phyloP scores from a whole-genome alignment of 2,329 filamentous ascomycete genomes.

The Xylaria sp. region DNA sequence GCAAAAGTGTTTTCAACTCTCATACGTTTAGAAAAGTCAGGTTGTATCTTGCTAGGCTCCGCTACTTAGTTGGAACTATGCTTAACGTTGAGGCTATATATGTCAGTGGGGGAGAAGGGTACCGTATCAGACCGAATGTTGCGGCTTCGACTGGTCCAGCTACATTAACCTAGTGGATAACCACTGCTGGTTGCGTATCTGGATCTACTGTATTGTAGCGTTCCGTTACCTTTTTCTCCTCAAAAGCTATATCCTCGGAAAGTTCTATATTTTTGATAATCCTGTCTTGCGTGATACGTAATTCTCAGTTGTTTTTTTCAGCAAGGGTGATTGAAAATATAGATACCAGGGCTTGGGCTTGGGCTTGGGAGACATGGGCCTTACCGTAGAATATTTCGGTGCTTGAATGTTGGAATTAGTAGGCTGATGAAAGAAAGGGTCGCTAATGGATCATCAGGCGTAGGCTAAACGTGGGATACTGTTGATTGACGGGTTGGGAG shows the following conservation, averaged over 20 bases:
- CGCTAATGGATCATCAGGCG: too few species aligned
- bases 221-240: not conserved
- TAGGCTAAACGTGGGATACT: too few species aligned
- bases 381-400: too few species aligned
- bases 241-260: conserved; percentile 5
- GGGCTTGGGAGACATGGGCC: too few species aligned
- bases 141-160: not conserved
- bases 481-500: too few species aligned
- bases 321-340: not conserved
- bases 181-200: not conserved
- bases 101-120: not conserved
- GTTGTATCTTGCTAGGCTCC: not conserved
- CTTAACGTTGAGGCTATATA: not conserved
- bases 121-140: not conserved
- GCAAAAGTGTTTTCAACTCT: not conserved
- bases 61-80: not conserved
- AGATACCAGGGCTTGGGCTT: too few species aligned
- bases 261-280: not conserved
- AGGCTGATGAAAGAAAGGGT: too few species aligned
- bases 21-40: conserved; percentile 5
- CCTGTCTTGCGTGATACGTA: not conserved
- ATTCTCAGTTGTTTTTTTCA: not conserved
- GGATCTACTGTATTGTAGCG: conserved; percentile 2
- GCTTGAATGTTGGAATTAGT: too few species aligned
- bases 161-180: not conserved